Evolutionary conservation across 192 early-diverging fungal genomes (phyloP).

Genomic region (Gigaspora rosea): DNA sequence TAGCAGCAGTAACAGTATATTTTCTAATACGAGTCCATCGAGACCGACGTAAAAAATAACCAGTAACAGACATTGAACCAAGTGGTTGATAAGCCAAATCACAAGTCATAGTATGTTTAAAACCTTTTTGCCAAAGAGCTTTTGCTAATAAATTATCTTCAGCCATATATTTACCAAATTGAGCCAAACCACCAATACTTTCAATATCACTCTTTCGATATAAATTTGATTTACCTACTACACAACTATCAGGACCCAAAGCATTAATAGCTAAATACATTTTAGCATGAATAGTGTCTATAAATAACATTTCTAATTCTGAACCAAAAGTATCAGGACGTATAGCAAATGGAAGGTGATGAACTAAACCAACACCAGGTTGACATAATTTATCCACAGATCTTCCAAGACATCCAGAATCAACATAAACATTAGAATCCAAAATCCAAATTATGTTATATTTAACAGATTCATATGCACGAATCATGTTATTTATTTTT

Average conservation of each 20-base stretch:
- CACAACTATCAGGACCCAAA: conserved; percentile 78
- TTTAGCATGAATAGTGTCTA: conserved; percentile 90
- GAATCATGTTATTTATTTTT: conserved; percentile 93
- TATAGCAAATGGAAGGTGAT: conserved; percentile 88
- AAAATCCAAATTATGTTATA: conserved; percentile 94
- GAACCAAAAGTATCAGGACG: conserved; percentile 72
- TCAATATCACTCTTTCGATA: conserved; percentile 85
- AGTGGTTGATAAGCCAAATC: conserved; percentile 87
- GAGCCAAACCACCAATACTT: conserved; percentile 74
- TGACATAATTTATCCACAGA: conserved; percentile 78
- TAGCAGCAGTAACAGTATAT: conserved; percentile 88
- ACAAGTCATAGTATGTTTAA: conserved; percentile 81
- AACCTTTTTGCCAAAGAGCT: conserved; percentile 76
- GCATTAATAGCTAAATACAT: conserved; percentile 96
- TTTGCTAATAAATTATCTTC: conserved; percentile 96
- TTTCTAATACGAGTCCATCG: conserved; percentile 95
- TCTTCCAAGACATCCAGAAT: conserved; percentile 74
- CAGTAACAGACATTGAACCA: conserved; percentile 69
- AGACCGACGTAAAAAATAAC: conserved; percentile 83
- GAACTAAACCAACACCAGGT: conserved; percentile 86
- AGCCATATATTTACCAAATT: conserved; percentile 90
- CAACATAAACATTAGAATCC: conserved; percentile 88
- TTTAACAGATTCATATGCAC: conserved; percentile 73
- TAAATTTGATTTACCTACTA: conserved; percentile 94
- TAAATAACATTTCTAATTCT: conserved; percentile 82